Conservation (phyloP, 768 basidiomycete species). For the Tulasnella sp. region DNA sequence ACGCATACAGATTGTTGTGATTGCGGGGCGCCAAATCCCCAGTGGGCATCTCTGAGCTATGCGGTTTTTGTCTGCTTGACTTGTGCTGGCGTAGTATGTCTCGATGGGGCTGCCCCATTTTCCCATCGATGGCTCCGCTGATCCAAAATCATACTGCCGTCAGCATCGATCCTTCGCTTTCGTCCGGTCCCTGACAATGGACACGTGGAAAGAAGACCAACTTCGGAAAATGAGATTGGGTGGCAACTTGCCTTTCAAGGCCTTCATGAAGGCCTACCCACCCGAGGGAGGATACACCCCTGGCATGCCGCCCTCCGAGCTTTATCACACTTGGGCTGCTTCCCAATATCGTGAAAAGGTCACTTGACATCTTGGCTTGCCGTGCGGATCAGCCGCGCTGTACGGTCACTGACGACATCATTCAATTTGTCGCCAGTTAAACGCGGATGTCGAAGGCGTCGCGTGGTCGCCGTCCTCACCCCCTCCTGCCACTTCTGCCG, state of each 20-base stretch:
- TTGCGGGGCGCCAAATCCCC: conserved; percentile 85
- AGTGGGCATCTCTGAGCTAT: conserved; percentile 65
- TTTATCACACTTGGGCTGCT: conserved; percentile 92
- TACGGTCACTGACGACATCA: conserved; percentile 8
- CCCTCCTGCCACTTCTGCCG: conserved; percentile 50
- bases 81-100: conserved; percentile 40
- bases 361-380: background rate
- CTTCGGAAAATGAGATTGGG: conserved; percentile 82
- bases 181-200: conserved; percentile 92
- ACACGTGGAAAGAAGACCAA: conserved; percentile 91
- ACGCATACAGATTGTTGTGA: conserved; percentile 57
- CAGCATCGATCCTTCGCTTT: conserved; percentile 85
- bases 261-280: conserved; percentile 69
- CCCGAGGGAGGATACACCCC: conserved; percentile 69
- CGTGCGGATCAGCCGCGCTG: background rate
- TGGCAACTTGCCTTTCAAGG: conserved; percentile 31
- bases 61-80: conserved; percentile 85
- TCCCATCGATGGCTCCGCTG: conserved; percentile 7
- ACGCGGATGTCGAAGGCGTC: conserved; percentile 67
- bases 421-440: conserved; percentile 52
- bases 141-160: conserved; percentile 1
- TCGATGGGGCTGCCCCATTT: background rate
- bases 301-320: conserved; percentile 61
- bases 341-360: conserved; percentile 92
- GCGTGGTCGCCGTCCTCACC: conserved; percentile 76